Conservation (phyloP, 2,329 filamentous ascomycete genomes). For the Trichoderma afroharzianum region DNA sequence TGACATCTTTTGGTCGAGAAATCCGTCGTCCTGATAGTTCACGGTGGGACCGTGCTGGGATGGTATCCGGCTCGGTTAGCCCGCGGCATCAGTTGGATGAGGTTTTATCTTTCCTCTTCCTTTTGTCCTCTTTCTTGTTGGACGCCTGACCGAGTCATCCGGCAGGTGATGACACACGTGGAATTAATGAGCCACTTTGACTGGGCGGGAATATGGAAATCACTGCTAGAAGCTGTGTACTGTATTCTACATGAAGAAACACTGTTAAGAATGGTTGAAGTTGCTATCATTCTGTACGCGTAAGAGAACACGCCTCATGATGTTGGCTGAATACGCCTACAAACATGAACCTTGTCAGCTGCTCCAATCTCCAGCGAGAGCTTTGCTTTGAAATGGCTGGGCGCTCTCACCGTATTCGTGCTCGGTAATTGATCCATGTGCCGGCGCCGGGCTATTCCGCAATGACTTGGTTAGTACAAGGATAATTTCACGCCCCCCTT, state of each 20-base stretch:
- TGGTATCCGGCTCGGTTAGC: not conserved
- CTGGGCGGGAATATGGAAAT: not conserved
- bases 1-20: not conserved
- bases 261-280: not conserved
- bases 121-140: not conserved
- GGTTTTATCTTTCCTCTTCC: not conserved
- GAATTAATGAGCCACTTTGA: not conserved
- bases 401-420: slow-evolving; percentile 6
- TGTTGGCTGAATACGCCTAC: not conserved
- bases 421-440: slow-evolving; percentile 2
- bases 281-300: not conserved
- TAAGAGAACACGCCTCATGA: not conserved
- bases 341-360: not conserved
- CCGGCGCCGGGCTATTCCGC: slow-evolving; percentile 6
- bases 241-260: too few relatives aligned
- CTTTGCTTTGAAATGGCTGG: not conserved
- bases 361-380: not conserved
- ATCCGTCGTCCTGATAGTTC: not conserved
- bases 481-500: slow-evolving; percentile 4
- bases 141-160: slow-evolving; percentile 5
- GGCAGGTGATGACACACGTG: not conserved
- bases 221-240: not conserved
- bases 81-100: not conserved
- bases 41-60: not conserved
- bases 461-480: not conserved